Conservation (phyloP, 1,284 basidiomycete species). For the Hemileia vastatrix region DNA sequence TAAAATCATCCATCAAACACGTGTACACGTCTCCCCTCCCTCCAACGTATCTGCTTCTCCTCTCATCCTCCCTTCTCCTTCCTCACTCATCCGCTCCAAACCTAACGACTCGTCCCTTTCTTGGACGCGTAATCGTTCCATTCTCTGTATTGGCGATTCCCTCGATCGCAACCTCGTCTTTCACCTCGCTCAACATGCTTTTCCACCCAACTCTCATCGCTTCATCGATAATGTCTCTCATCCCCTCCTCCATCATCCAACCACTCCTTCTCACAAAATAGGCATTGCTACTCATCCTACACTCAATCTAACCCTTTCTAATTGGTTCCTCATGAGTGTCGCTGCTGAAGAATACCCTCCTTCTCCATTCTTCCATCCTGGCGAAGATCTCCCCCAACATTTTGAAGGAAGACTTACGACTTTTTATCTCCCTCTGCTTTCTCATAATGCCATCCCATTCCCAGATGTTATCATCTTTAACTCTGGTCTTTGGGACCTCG, state of each 20-base stretch:
- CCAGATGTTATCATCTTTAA: conserved; percentile 11
- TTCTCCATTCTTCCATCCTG: not conserved
- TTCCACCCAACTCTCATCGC: not conserved
- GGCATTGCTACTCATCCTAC: not conserved
- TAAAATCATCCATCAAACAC: too few species aligned
- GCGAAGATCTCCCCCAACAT: not conserved
- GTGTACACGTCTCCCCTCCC: too few species aligned
- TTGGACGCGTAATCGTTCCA: conserved; percentile 1
- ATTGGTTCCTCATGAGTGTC: conserved; percentile 14
- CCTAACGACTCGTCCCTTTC: not conserved
- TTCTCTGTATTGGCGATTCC: conserved; percentile 3
- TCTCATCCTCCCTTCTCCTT: not conserved
- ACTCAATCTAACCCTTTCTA: not conserved
- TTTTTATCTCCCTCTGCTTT: conserved; percentile 1
- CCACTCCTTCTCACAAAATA: not conserved
- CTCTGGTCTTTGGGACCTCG: conserved; percentile 9
- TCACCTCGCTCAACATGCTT: conserved; percentile 9
- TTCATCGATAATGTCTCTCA: not conserved
- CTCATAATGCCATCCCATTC: not conserved
- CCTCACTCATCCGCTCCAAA: not conserved
- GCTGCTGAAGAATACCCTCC: not conserved
- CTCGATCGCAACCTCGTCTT: conserved; percentile 4
- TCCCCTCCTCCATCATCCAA: not conserved
- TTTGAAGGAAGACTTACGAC: conserved; percentile 3
- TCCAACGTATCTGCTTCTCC: too few species aligned